Evolutionary conservation across 73 alveolate species (phyloP), one percentile per base, ranked within the genome.

Genomic region (Paramecium sonneborni): DNA sequence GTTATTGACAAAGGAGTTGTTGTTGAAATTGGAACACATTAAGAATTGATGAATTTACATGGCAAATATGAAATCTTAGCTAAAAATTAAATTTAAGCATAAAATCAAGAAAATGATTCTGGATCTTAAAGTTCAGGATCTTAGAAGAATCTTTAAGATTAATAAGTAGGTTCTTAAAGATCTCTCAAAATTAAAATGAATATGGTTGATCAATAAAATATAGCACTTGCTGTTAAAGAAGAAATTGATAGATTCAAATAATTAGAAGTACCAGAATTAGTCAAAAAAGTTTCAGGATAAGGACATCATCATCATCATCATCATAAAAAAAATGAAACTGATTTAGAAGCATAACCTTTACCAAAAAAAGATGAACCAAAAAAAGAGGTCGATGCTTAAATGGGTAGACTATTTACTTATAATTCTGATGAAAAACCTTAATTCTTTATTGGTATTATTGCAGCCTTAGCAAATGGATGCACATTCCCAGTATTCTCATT

Each of bases 1-100:
- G 97, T 96, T 10, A 57, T 96, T 93, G 94, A 95, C 21, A 56
- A 93, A 46, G 98, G 98, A 12, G 62, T 68, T 72, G 89, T 95
- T 7, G 93, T 74, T 30, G 97, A 96, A 43, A 58, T 72, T 34
- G 98, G 98, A 10, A 85, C 92, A 48, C 98, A 96, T 89, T 35
- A 70, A 39, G 86, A 86, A n/a, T 85, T 92, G 57, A 93, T 93
- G 46, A 46, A 88, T 12, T 28, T 58, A 6, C 72, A 72, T 62
- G 94, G 94, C 41, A 88, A 88, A 70, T 88, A 69, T 70, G 76
- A 87, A 26, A 38, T 30, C 5, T 68, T 72, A 26, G 94, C 94
- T 43, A 38, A 69, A 39, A 38, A 67, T 69, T 44, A 88, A 48
- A 70, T 88, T 11, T 9, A 88, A 70, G 62, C 79, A 4, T 57